Conservation (phyloP, 2,329 filamentous ascomycete genomes). For the Dothiorella sarmentorum region DNA sequence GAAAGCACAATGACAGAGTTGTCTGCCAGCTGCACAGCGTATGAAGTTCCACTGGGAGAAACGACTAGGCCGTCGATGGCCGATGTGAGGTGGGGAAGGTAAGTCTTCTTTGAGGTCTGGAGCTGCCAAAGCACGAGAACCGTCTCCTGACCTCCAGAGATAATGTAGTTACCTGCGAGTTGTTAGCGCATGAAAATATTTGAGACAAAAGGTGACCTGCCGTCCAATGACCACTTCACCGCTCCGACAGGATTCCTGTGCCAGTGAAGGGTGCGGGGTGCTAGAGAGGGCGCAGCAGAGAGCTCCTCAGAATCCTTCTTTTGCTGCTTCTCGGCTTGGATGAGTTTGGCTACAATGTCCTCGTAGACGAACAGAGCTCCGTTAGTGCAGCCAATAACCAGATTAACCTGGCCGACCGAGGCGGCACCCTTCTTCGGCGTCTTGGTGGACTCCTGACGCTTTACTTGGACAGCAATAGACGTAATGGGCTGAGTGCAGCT, state of each 20-base stretch:
- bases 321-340: slow-evolving; percentile 35
- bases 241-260: slow-evolving; percentile 79
- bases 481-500: slow-evolving; percentile 58
- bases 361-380: slow-evolving; percentile 81
- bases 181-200: slow-evolving; percentile 9
- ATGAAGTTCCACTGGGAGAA: slow-evolving; percentile 74
- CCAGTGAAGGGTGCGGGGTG: slow-evolving; percentile 78
- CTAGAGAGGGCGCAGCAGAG: slow-evolving; percentile 34
- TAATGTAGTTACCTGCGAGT: slow-evolving; percentile 74
- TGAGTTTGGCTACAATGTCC: slow-evolving; percentile 62
- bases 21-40: slow-evolving; percentile 81
- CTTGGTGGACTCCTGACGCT: slow-evolving; percentile 52
- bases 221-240: slow-evolving; percentile 89
- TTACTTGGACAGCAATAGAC: slow-evolving; percentile 32
- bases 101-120: slow-evolving; percentile 77
- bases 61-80: slow-evolving; percentile 81
- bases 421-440: slow-evolving; percentile 38
- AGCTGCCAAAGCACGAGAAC: slow-evolving; percentile 91
- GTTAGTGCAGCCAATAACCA: slow-evolving; percentile 72
- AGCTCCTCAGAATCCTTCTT: slow-evolving; percentile 27
- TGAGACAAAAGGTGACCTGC: slow-evolving; percentile 47
- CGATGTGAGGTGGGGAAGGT: slow-evolving; percentile 84
- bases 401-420: slow-evolving; percentile 55
- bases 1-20: slow-evolving; percentile 90
- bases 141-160: slow-evolving; percentile 89